phyloP scores from a whole-genome alignment of 2,329 filamentous ascomycete genomes.

The Alternaria hordeiaustralica region DNA sequence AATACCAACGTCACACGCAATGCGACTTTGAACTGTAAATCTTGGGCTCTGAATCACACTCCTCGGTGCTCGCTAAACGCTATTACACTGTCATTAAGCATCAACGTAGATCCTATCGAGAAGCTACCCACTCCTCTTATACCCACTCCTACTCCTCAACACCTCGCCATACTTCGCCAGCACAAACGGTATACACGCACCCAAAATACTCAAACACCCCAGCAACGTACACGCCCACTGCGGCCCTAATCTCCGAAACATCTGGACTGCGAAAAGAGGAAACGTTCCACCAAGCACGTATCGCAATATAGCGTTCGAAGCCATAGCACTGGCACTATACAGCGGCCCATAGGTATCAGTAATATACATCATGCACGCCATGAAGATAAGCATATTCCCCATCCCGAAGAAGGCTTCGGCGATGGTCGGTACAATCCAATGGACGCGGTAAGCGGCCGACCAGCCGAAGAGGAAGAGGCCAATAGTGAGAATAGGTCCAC shows the following conservation, averaged over 20 bases:
- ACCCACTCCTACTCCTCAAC: slow-evolving; percentile 20
- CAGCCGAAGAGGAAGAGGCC: slow-evolving; percentile 51
- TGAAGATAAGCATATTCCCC: slow-evolving; percentile 13
- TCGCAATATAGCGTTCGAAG: slow-evolving; percentile 65
- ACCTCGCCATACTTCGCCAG: slow-evolving; percentile 20
- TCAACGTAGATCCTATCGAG: no score
- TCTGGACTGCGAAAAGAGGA: slow-evolving; percentile 66
- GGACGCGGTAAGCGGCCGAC: slow-evolving; percentile 42
- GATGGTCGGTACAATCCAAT: slow-evolving; percentile 49
- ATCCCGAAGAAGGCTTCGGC: slow-evolving; percentile 25
- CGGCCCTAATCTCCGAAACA: slow-evolving; percentile 15
- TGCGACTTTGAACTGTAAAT: no score
- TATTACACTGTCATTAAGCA: no score
- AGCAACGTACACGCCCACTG: slow-evolving; percentile 19
- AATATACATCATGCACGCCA: slow-evolving; percentile 17
- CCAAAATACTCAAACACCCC: slow-evolving; percentile 13
- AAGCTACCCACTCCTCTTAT: slow-evolving; percentile 1
- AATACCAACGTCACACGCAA: no score
- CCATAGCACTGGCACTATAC: slow-evolving; percentile 64
- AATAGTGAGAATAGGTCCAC: slow-evolving; percentile 40
- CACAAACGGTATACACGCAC: slow-evolving; percentile 14
- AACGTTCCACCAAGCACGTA: slow-evolving; percentile 65
- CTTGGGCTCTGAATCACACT: no score
- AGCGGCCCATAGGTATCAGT: slow-evolving; percentile 55
- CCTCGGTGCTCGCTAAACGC: no score